Evolutionary conservation across 345 rosid genomes (phyloP).

Genomic region (Garcia nutans): DNA sequence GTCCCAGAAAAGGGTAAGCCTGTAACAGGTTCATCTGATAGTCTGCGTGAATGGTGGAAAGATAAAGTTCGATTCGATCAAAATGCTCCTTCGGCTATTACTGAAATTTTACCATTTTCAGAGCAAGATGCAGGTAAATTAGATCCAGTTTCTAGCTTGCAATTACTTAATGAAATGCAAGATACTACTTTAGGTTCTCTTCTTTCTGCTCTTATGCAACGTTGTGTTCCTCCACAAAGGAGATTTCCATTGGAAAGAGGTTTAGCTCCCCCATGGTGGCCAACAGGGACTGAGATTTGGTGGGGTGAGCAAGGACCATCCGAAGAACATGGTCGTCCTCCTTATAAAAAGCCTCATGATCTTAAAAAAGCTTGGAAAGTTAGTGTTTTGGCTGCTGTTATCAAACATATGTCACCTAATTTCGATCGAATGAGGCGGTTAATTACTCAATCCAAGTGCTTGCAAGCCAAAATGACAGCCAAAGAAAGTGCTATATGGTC

Average conservation of each 20-base stretch:
- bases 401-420: constrained; percentile 63
- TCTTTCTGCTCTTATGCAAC: constrained; percentile 67
- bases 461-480: constrained; percentile 73
- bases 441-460: constrained; percentile 60
- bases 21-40: constrained; percentile 65
- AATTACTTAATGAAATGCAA: constrained; percentile 56
- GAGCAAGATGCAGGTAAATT: constrained; percentile 11
- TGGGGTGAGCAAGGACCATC: constrained; percentile 61
- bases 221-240: constrained; percentile 61
- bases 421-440: constrained; percentile 40
- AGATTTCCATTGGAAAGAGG: constrained; percentile 60
- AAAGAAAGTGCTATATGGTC: constrained; percentile 61
- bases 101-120: constrained; percentile 30
- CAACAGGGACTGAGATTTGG: constrained; percentile 53
- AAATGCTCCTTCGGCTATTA: constrained; percentile 44
- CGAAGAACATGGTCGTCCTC: constrained; percentile 54
- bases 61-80: constrained; percentile 53
- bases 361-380: constrained; percentile 77
- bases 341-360: constrained; percentile 65
- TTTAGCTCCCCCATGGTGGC: constrained; percentile 79
- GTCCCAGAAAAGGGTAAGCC: constrained; percentile 71
- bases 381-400: constrained; percentile 56
- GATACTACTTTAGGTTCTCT: constrained; percentile 68
- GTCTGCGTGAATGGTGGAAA: constrained; percentile 73
- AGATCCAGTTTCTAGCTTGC: constrained; percentile 35